phyloP scores from a whole-genome alignment of 495 filamentous ascomycete species.

The Annulohypoxylon moriforme region DNA sequence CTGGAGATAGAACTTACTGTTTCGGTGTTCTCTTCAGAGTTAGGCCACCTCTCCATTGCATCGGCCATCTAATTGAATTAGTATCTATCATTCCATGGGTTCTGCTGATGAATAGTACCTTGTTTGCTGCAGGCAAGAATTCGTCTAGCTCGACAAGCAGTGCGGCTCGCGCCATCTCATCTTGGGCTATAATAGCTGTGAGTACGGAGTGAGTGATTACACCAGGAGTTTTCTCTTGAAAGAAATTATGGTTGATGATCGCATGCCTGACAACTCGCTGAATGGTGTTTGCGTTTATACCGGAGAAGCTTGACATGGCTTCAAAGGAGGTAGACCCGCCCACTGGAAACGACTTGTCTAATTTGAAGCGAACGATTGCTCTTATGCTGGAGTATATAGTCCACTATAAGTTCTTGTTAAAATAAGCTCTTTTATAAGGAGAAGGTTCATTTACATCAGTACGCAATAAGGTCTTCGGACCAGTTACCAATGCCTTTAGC shows the following conservation, averaged over 20 bases:
- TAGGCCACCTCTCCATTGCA: slow-evolving; percentile 40
- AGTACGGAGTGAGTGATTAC: slow-evolving; percentile 36
- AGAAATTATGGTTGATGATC: slow-evolving; percentile 40
- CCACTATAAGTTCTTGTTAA: slow-evolving; percentile 28
- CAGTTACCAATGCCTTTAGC: slow-evolving; percentile 28
- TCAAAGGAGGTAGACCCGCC: slow-evolving; percentile 36
- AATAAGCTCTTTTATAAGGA: not conserved
- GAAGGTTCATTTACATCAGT: slow-evolving; percentile 10
- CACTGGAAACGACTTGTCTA: slow-evolving; percentile 39
- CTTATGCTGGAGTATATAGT: slow-evolving; percentile 36
- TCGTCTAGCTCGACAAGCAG: slow-evolving; percentile 37
- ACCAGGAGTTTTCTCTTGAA: slow-evolving; percentile 30
- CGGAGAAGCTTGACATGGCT: slow-evolving; percentile 36
- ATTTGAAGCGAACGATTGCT: slow-evolving; percentile 36
- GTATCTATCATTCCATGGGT: not conserved
- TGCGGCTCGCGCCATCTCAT: slow-evolving; percentile 23
- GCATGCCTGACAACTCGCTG: slow-evolving; percentile 39
- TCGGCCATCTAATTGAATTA: slow-evolving; percentile 39
- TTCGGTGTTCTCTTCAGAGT: slow-evolving; percentile 44
- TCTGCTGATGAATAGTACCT: slow-evolving; percentile 21
- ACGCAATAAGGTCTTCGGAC: slow-evolving; percentile 24
- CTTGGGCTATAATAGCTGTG: slow-evolving; percentile 24
- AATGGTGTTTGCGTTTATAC: slow-evolving; percentile 23
- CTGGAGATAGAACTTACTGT: slow-evolving; percentile 17
- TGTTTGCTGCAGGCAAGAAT: slow-evolving; percentile 40